A percentile compares a stretch with the other conserved stretches of the same genome.
These are phyloP conservation scores for Boletellus ananiceps DNA, from an alignment of 768 basidiomycete species.

Conservation along the genomic window DNA sequence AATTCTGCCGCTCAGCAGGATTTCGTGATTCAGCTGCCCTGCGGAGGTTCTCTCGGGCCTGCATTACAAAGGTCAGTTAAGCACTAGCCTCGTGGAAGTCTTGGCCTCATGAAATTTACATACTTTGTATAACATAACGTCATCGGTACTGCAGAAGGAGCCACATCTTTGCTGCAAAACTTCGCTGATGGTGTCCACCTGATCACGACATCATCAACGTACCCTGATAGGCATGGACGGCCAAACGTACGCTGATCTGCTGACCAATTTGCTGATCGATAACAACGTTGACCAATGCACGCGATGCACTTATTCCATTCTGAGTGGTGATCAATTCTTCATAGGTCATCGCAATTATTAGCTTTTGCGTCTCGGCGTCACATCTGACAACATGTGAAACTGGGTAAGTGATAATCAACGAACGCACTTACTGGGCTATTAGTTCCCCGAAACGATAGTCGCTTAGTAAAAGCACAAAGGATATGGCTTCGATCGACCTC, in stretches of 20 bases:
- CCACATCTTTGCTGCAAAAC: slow-evolving; percentile 92
- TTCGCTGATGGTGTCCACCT: slow-evolving; percentile 97
- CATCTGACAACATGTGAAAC: slow-evolving; percentile 46
- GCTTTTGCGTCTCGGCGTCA: slow-evolving; percentile 63
- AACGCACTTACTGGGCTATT: slow-evolving; percentile 61
- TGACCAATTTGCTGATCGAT: slow-evolving; percentile 98
- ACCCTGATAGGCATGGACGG: background rate
- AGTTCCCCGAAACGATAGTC: slow-evolving; percentile 89
- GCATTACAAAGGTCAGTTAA: slow-evolving; percentile 4
- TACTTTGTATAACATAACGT: slow-evolving; percentile 96
- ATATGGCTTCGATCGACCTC: slow-evolving; percentile 89
- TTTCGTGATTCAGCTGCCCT: slow-evolving; percentile 82
- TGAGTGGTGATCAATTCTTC: slow-evolving; percentile 83
- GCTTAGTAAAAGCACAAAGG: slow-evolving; percentile 86
- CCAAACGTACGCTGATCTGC: slow-evolving; percentile 75
- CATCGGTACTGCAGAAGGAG: slow-evolving; percentile 96
- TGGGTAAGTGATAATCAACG: background rate
- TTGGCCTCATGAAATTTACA: slow-evolving; percentile 11
- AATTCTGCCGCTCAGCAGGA: slow-evolving; percentile 68
- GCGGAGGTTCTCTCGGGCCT: slow-evolving; percentile 93
- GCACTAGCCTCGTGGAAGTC: background rate
- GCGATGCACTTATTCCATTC: slow-evolving; percentile 82
- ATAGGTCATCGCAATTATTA: slow-evolving; percentile 70
- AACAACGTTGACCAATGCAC: slow-evolving; percentile 88
- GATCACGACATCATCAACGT: slow-evolving; percentile 10